Conservation (phyloP, 768 basidiomycete species). For the Leccinum aurantiacum region DNA sequence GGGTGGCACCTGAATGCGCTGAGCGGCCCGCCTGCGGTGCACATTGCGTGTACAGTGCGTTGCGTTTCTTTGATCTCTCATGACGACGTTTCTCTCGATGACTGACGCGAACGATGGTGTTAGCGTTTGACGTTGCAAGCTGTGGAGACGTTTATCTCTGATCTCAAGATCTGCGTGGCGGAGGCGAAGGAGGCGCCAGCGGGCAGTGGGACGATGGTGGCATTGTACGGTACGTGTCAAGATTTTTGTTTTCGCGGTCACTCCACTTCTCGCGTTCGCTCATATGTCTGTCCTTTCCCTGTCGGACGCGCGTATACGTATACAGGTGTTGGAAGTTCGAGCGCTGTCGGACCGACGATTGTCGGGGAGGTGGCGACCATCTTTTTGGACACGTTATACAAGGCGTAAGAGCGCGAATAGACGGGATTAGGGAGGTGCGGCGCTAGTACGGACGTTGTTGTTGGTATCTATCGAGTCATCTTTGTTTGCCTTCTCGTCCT, state of each 20-base stretch:
- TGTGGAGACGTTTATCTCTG: conserved; percentile 78
- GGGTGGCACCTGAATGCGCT: conserved; percentile 95
- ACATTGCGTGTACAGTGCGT: conserved; percentile 91
- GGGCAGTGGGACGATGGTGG: conserved; percentile 86
- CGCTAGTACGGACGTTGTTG: background rate
- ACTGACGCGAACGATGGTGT: background rate
- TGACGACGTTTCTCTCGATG: background rate
- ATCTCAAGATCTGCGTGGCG: conserved; percentile 75
- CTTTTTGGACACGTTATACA: conserved; percentile 82
- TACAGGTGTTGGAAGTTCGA: conserved; percentile 78
- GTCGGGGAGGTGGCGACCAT: conserved; percentile 75
- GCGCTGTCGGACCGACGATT: conserved; percentile 77
- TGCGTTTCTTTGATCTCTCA: too few species aligned
- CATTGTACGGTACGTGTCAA: conserved; percentile 72
- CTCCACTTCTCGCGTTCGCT: background rate
- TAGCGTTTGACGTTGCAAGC: conserved; percentile 77
- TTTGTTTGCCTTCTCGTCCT: too few species aligned
- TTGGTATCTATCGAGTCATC: background rate
- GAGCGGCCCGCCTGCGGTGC: conserved; percentile 74
- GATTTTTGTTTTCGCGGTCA: background rate
- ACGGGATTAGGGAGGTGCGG: too few species aligned
- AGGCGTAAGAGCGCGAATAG: conserved; percentile 44
- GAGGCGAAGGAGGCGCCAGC: conserved; percentile 63
- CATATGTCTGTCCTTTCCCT: background rate
- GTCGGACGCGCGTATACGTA: background rate